These are phyloP conservation scores for Chlorella sp. DNA, from an alignment of 139 green algal species.

Conservation along the genomic window DNA sequence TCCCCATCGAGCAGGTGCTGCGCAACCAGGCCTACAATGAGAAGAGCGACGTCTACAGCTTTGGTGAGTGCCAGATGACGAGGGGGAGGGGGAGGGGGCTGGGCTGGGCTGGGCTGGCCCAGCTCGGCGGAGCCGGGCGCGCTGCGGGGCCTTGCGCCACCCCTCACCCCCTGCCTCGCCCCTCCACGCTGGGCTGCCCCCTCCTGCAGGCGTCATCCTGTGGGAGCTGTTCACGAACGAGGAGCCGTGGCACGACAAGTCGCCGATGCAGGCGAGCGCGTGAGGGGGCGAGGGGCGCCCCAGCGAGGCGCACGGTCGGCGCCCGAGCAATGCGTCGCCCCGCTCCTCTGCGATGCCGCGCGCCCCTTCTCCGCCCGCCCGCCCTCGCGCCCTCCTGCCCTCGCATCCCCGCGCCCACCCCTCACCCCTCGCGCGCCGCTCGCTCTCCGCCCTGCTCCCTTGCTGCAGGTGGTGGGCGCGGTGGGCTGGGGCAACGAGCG, in stretches of 20 bases:
- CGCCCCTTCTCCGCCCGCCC: too few relatives aligned
- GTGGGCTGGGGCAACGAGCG: conserved; percentile 82
- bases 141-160: background rate
- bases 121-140: too few relatives aligned
- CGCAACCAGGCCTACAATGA: conserved; percentile 64
- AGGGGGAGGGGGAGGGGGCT: conserved; percentile 25
- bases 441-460: too few relatives aligned
- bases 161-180: background rate
- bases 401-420: background rate
- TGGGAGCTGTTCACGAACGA: conserved; percentile 88
- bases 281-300: background rate
- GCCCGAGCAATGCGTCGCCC: too few relatives aligned
- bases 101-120: background rate
- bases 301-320: too few relatives aligned
- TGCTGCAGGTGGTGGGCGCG: conserved; percentile 78
- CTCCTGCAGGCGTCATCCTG: conserved; percentile 79
- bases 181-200: background rate
- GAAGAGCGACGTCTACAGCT: conserved; percentile 85
- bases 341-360: too few relatives aligned
- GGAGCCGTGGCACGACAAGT: conserved; percentile 86
- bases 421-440: background rate
- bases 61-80: too few relatives aligned
- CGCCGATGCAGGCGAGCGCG: conserved; percentile 68
- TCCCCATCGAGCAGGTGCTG: too few relatives aligned
- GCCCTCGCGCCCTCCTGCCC: background rate